These are phyloP conservation scores for Massospora cicadina DNA, from an alignment of 371 early-diverging fungal genomes.

Conservation along the genomic window DNA sequence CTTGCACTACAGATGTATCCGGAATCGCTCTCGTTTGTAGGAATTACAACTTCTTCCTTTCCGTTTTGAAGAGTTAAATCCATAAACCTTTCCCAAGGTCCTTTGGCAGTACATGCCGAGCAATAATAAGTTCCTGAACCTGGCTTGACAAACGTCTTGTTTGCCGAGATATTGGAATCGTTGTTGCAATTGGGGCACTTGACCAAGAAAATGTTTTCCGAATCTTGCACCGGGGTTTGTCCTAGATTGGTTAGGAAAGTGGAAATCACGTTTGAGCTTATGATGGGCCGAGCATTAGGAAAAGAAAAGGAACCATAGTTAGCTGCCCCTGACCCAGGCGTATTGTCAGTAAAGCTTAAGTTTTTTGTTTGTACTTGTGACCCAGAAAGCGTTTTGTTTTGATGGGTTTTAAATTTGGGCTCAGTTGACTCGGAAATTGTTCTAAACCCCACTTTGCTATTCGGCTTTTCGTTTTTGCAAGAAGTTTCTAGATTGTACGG, in stretches of 20 bases:
- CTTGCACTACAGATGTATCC: neutral
- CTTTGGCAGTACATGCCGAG: neutral
- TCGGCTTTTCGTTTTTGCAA: neutral
- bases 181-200: conserved; percentile 9
- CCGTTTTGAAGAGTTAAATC: neutral
- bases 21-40: neutral
- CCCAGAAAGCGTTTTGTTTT: neutral
- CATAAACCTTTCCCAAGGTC: neutral
- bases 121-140: neutral
- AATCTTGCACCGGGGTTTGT: conserved; percentile 3
- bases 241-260: conserved; percentile 3
- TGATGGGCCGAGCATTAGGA: neutral
- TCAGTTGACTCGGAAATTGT: neutral
- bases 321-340: neutral
- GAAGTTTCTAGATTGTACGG: neutral
- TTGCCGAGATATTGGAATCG: neutral
- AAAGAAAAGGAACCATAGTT: neutral
- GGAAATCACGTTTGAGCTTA: neutral
- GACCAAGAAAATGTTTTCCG: conserved; percentile 4
- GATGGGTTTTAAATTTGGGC: neutral
- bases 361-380: neutral
- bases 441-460: neutral
- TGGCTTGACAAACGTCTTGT: conserved; percentile 7
- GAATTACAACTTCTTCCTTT: neutral
- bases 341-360: neutral